Evolutionary conservation across 2,329 filamentous ascomycete species (phyloP).

Genomic region (Arthrobotrys megalospora): DNA sequence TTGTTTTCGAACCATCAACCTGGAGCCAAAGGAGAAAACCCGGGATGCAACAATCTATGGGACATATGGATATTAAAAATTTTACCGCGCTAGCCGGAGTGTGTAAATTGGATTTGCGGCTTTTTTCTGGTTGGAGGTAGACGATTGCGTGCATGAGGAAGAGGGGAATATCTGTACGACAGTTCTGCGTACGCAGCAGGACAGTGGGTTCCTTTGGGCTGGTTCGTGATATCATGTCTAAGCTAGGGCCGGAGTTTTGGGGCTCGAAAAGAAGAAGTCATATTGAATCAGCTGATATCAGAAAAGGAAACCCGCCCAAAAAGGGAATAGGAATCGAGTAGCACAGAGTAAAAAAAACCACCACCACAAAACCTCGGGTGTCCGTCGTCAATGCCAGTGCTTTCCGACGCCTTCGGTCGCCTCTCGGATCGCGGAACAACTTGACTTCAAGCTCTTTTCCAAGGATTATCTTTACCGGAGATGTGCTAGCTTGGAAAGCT

Average conservation of each 20-base stretch:
- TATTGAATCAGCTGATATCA: conserved; percentile 7
- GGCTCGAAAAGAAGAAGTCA: conserved; percentile 1
- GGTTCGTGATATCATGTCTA: conserved; percentile 30
- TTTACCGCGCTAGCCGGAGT: conserved; percentile 59
- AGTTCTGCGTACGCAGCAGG: conserved; percentile 39
- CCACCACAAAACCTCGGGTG: not conserved
- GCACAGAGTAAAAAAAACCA: conserved; percentile 9
- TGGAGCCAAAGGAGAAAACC: conserved; percentile 27
- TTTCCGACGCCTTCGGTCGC: conserved; percentile 38
- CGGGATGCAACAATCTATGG: conserved; percentile 26
- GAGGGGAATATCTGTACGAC: conserved; percentile 51
- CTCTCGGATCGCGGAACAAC: conserved; percentile 51
- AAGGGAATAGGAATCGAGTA: conserved; percentile 29
- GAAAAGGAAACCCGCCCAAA: conserved; percentile 49
- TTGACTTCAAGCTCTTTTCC: conserved; percentile 36
- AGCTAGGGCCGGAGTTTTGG: conserved; percentile 12
- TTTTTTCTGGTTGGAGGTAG: conserved; percentile 59
- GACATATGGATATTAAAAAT: conserved; percentile 4
- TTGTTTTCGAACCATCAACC: conserved; percentile 8
- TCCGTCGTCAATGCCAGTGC: conserved; percentile 22
- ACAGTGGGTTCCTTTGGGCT: conserved; percentile 4
- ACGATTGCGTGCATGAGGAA: conserved; percentile 40
- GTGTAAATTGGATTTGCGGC: conserved; percentile 39
- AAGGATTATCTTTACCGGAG: conserved; percentile 44
- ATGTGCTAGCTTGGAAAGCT: conserved; percentile 47